These are phyloP conservation scores for Bretschneidera sinensis DNA, from an alignment of 345 rosid species.

Conservation along the genomic window DNA sequence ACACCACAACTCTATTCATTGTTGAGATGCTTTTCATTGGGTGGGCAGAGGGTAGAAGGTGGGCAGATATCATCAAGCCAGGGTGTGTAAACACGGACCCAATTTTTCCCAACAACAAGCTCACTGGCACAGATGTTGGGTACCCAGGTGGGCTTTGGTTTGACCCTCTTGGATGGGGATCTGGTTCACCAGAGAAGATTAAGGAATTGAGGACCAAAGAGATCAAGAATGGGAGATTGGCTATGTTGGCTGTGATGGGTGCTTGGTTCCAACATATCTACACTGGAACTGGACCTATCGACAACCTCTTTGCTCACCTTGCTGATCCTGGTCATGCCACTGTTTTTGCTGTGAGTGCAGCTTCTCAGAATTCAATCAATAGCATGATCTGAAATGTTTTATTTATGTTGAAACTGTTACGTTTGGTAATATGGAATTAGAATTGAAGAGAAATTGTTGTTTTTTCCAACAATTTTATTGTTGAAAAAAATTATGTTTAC, in stretches of 20 bases:
- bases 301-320: conserved; percentile 93
- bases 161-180: conserved; percentile 96
- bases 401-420: neutral
- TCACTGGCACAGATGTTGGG: conserved; percentile 92
- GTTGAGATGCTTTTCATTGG: conserved; percentile 81
- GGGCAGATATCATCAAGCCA: conserved; percentile 95
- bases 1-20: conserved; percentile 80
- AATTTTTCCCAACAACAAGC: conserved; percentile 93
- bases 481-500: too few species aligned
- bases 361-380: too few species aligned
- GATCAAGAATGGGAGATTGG: conserved; percentile 92
- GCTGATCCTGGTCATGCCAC: conserved; percentile 98
- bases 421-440: too few species aligned
- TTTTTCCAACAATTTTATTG: too few species aligned
- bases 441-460: too few species aligned
- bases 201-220: conserved; percentile 94
- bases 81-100: conserved; percentile 96
- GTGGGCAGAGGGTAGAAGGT: conserved; percentile 97
- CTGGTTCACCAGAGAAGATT: conserved; percentile 72
- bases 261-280: conserved; percentile 99
- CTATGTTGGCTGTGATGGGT: conserved; percentile 99
- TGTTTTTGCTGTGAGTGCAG: conserved; percentile 72
- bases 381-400: too few species aligned
- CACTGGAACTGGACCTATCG: conserved; percentile 96
- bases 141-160: conserved; percentile 99